Evolutionary conservation across 2,329 filamentous ascomycete genomes (phyloP), one percentile per base, ranked within the genome.

Genomic region (Leptographium radiaticola): DNA sequence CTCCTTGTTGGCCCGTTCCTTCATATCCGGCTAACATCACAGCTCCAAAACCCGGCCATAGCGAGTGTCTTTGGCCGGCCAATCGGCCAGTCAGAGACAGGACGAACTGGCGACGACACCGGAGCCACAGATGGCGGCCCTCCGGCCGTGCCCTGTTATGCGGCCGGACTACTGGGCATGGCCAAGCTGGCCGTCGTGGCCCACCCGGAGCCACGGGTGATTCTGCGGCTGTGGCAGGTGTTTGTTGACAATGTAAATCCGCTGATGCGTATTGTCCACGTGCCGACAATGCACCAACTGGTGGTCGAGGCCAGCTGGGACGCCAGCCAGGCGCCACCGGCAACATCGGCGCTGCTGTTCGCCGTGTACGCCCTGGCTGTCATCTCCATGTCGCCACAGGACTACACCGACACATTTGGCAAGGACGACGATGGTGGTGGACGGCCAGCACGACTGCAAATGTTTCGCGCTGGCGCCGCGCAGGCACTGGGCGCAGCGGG

Each of bases 161-260:
- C 11, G 15, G 18, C 36, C 10, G 39, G n/a, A 13, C 42, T 56
- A 9, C n/a, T 51, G 8, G 52, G 48, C 9, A 25, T 33, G 6
- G 15, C 44, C 18, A 2, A 16, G n/a, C 25, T 3, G 39, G 1
- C 34, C 13, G 2, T 18, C 6, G 53, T 57, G 2, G 38, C 60
- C 0, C 65, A 68, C 9, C 66, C 66, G 0, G 63, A 68, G 2
- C 63, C 66, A 7, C 61, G 59, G 4, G 59, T 61, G 0, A 64
- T 66, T 7, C 63, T 62, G 30, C 60, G 58, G 6, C 53, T 65
- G 8, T 68, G 66, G 66, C 64, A 68, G n/a, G 55, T 56, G 0
- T 68, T 67, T 38, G 60, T 66, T 15, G 66, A 68, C 39, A 58
- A 54, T 0, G 62, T 67, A 34, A 65, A 68, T 13, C 66, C 65